Evolutionary conservation across 805 yeast species (phyloP).

Genomic region (Tetrapisispora phaffii): DNA sequence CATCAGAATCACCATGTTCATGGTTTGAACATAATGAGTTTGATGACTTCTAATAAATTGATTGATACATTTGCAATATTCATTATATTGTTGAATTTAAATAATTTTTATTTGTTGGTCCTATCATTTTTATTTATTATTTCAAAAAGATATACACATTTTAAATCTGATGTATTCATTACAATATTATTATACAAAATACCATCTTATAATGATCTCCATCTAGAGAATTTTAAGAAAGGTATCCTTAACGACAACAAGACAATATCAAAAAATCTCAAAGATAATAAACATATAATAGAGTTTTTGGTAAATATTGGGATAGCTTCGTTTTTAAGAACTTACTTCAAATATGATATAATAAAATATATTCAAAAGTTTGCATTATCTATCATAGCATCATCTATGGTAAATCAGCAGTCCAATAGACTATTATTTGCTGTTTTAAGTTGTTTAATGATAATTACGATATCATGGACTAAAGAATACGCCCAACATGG

Average conservation of each 20-base stretch:
- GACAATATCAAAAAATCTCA: background rate
- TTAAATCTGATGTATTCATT: slow-evolving; percentile 22
- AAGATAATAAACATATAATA: slow-evolving; percentile 1
- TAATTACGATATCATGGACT: slow-evolving; percentile 16
- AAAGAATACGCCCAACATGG: background rate
- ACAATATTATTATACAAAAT: slow-evolving; percentile 21
- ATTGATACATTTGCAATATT: slow-evolving; percentile 27
- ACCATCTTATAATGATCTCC: slow-evolving; percentile 10
- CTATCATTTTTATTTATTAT: slow-evolving; percentile 19
- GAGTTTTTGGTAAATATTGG: slow-evolving; percentile 9
- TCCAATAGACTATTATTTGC: slow-evolving; percentile 22
- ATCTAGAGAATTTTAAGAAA: background rate
- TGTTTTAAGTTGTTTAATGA: slow-evolving; percentile 21
- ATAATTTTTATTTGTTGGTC: slow-evolving; percentile 21
- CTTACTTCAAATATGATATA: slow-evolving; percentile 16
- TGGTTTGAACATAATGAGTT: background rate
- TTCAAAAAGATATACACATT: slow-evolving; percentile 21
- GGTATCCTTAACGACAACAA: background rate
- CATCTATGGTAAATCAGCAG: slow-evolving; percentile 28
- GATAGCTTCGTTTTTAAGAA: slow-evolving; percentile 15
- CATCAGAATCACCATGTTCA: background rate
- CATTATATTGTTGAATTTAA: slow-evolving; percentile 25
- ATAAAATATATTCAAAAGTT: slow-evolving; percentile 20
- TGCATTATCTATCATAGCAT: slow-evolving; percentile 24
- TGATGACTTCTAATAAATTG: slow-evolving; percentile 18